A percentile compares a stretch with the other conserved stretches of the same genome.
These are phyloP conservation scores for Leersia perrieri DNA, from an alignment of 176 grass and related monocot species.

Conservation along the genomic window DNA sequence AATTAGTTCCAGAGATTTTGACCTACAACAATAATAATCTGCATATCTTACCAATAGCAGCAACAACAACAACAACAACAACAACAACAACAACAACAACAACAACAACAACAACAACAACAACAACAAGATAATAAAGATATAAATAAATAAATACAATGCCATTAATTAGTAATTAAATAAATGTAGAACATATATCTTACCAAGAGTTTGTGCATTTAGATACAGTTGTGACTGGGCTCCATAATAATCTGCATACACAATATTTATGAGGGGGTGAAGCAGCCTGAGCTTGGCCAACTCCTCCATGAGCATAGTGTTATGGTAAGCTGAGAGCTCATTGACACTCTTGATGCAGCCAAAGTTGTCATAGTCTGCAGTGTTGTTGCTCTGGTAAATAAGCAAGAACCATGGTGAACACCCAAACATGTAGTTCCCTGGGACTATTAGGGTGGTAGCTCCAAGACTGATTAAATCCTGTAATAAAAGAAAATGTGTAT, in stretches of 20 bases:
- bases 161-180: too few species aligned
- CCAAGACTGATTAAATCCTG: not conserved
- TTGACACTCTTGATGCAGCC: slow-evolving; percentile 1
- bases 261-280: not conserved
- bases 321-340: not conserved
- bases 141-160: too few species aligned
- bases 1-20: too few species aligned
- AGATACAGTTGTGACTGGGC: not conserved
- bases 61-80: too few species aligned
- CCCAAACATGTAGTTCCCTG: not conserved
- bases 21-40: too few species aligned
- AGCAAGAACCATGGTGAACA: slow-evolving; percentile 5
- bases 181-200: not conserved
- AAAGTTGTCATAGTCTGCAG: not conserved
- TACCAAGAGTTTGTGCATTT: not conserved
- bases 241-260: slow-evolving; percentile 6
- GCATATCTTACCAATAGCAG: too few species aligned
- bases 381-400: not conserved
- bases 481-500: not conserved
- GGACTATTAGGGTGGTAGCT: not conserved
- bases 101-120: too few species aligned
- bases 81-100: too few species aligned
- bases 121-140: too few species aligned
- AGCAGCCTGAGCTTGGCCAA: slow-evolving; percentile 2
- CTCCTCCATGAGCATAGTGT: slow-evolving; percentile 1